Conservation (phyloP, 805 yeast species). For the Metschnikowia vanudenii region DNA sequence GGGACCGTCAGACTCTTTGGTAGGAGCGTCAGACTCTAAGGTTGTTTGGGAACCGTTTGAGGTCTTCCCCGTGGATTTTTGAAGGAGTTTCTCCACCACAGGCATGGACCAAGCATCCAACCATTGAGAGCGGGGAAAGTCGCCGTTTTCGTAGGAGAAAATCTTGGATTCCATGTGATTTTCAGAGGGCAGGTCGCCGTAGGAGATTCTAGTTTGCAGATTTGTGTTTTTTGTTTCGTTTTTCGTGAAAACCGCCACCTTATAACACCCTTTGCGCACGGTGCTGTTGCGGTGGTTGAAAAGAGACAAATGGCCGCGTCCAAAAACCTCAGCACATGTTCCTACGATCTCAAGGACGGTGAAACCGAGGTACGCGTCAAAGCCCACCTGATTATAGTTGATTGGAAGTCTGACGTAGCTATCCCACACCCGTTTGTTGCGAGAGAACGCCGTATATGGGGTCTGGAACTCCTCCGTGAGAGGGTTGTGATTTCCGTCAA, state of each 20-base stretch:
- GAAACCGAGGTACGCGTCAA: slow-evolving; percentile 58
- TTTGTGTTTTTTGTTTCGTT: neutral
- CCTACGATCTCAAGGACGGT: slow-evolving; percentile 68
- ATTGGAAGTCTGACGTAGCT: slow-evolving; percentile 75
- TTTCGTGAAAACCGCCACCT: slow-evolving; percentile 23
- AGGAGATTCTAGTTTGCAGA: slow-evolving; percentile 17
- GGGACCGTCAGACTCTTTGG: too few species aligned
- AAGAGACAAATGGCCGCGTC: slow-evolving; percentile 55
- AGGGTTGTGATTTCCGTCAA: slow-evolving; percentile 32
- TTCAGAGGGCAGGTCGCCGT: slow-evolving; percentile 22
- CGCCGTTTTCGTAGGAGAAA: slow-evolving; percentile 67
- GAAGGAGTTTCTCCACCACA: slow-evolving; percentile 40
- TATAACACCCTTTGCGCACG: slow-evolving; percentile 70
- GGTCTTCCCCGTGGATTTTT: neutral
- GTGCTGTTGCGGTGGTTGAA: slow-evolving; percentile 56
- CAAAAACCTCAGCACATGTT: slow-evolving; percentile 53
- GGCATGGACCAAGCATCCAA: slow-evolving; percentile 65
- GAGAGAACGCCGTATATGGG: slow-evolving; percentile 32
- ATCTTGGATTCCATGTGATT: slow-evolving; percentile 49
- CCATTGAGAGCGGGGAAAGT: slow-evolving; percentile 64
- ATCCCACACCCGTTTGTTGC: slow-evolving; percentile 56
- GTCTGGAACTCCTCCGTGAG: slow-evolving; percentile 36
- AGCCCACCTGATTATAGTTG: slow-evolving; percentile 65
- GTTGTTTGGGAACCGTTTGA: too few species aligned
- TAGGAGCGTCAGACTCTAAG: too few species aligned